These are phyloP conservation scores for Lolium rigidum DNA, from an alignment of 176 grass and related monocot genomes.

Conservation along the genomic window DNA sequence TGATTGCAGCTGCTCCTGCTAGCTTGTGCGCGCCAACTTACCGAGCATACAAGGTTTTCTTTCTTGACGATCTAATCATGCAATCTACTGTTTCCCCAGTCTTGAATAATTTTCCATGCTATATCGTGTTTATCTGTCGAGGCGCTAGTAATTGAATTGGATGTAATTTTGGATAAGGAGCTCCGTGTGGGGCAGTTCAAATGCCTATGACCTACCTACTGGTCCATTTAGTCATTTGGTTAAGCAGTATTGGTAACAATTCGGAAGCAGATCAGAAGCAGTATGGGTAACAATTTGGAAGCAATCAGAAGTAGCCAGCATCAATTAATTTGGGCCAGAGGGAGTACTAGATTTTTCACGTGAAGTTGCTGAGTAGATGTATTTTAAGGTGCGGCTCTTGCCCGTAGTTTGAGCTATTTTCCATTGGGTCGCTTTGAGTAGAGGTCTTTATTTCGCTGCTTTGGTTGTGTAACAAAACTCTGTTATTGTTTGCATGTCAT, in stretches of 20 bases:
- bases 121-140: not conserved
- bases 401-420: not conserved
- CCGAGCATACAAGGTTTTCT: constrained; percentile 87
- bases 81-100: not conserved
- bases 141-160: not conserved
- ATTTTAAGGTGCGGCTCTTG: not conserved
- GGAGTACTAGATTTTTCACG: too few relatives aligned
- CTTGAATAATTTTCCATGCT: not conserved
- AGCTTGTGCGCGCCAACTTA: constrained; percentile 76
- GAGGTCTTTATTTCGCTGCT: not conserved
- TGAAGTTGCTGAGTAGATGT: not conserved
- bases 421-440: not conserved
- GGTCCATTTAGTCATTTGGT: too few relatives aligned
- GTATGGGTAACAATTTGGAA: not conserved
- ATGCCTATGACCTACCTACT: not conserved
- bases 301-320: too few relatives aligned
- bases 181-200: not conserved
- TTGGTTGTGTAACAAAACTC: not conserved
- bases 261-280: too few relatives aligned
- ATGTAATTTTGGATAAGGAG: not conserved
- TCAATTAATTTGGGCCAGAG: too few relatives aligned
- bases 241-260: not conserved
- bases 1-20: constrained; percentile 68
- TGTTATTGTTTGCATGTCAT: too few relatives aligned
- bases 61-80: not conserved